Evolutionary conservation across 1,284 basidiomycete genomes (phyloP).

Genomic region (Austroboletus niveus): DNA sequence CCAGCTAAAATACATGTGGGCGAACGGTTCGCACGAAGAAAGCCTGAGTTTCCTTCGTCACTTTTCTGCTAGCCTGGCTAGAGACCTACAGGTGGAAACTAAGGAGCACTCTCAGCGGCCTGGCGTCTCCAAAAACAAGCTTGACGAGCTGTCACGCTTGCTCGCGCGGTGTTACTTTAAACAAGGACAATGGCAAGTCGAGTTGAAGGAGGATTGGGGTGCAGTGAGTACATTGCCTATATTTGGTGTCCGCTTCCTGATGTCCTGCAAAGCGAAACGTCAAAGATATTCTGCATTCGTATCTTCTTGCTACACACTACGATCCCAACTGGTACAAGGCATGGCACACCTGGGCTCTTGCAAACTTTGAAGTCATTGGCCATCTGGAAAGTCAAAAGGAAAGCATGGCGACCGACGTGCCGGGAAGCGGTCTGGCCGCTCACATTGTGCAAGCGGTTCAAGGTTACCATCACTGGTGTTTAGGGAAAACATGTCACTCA

Average conservation of each 20-base stretch:
- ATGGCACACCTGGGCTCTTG: constrained; percentile 98
- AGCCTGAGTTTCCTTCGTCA: constrained; percentile 85
- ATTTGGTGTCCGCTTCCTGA: constrained; percentile 10
- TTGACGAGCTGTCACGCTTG: constrained; percentile 78
- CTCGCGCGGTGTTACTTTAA: constrained; percentile 98
- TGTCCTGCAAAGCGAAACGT: constrained; percentile 60
- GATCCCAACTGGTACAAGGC: constrained; percentile 98
- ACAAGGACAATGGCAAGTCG: constrained; percentile 92
- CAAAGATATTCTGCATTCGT: constrained; percentile 81
- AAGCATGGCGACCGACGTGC: constrained; percentile 62
- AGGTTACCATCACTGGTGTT: constrained; percentile 46
- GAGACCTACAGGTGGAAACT: constrained; percentile 70
- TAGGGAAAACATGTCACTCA: constrained; percentile 1
- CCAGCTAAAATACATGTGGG: constrained; percentile 97
- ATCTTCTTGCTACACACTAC: constrained; percentile 87
- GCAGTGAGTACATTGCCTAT: constrained; percentile 47
- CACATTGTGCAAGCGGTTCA: constrained; percentile 96
- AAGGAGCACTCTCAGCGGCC: constrained; percentile 44
- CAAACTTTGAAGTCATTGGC: constrained; percentile 95
- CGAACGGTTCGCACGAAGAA: constrained; percentile 75
- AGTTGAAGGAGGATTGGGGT: constrained; percentile 78
- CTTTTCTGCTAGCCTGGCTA: constrained; percentile 76
- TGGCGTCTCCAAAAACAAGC: constrained; percentile 59
- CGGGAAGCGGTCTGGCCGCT: constrained; percentile 69
- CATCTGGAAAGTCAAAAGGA: constrained; percentile 72